A percentile compares a stretch with the other conserved stretches of the same genome.
Conservation (phyloP, 257 asterid genomes). For the Jacaranda mimosifolia region DNA sequence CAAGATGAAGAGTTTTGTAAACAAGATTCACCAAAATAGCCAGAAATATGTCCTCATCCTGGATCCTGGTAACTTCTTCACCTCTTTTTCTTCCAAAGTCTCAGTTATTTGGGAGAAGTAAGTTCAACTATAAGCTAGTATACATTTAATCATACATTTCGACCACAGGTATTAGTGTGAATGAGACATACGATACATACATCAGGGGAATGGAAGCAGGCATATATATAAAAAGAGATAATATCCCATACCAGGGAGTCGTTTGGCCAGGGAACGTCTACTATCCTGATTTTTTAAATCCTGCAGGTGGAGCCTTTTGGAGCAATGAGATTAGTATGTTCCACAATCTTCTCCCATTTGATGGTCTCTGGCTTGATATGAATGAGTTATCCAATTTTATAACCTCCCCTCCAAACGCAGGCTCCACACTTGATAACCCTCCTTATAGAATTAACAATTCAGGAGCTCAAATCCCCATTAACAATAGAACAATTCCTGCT, state of each 20-base stretch:
- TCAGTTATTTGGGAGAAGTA: too few relatives aligned
- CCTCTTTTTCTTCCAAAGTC: not conserved
- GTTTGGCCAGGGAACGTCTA: conserved; percentile 44
- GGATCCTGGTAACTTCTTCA: conserved; percentile 41
- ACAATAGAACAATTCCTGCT: conserved; percentile 49
- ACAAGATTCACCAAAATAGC: conserved; percentile 33
- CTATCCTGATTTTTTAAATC: conserved; percentile 43
- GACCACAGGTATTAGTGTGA: conserved; percentile 39
- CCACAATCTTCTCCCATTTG: conserved; percentile 32
- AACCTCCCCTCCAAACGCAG: conserved; percentile 35
- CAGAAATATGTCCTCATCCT: conserved; percentile 43
- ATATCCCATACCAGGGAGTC: conserved; percentile 27
- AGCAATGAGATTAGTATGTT: conserved; percentile 36
- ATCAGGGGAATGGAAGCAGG: conserved; percentile 35
- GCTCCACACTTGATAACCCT: conserved; percentile 50
- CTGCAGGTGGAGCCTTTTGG: conserved; percentile 36
- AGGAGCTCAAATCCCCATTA: conserved; percentile 42
- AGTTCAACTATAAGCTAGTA: not conserved
- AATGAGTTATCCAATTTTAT: conserved; percentile 42
- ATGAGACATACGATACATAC: conserved; percentile 36
- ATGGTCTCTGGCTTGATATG: conserved; percentile 48
- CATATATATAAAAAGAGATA: conserved; percentile 30
- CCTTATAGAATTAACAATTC: conserved; percentile 57
- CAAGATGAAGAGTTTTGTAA: conserved; percentile 31
- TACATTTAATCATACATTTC: not conserved